Evolutionary conservation across 495 filamentous ascomycete genomes (phyloP).

Genomic region (Evernia prunastri): DNA sequence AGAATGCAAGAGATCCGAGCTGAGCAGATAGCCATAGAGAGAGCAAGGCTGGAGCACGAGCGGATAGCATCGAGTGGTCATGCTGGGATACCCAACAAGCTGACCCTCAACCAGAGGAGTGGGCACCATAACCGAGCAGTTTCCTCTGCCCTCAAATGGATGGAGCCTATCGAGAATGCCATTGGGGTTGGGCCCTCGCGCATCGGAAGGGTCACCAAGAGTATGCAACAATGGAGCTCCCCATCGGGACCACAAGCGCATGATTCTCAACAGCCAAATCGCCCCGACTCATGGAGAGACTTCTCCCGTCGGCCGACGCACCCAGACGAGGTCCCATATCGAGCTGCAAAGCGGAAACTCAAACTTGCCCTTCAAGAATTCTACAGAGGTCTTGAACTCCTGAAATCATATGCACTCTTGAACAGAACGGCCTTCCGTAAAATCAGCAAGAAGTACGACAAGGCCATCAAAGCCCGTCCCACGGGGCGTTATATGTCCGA

Average conservation of each 20-base stretch:
- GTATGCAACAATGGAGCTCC: slow-evolving; percentile 47
- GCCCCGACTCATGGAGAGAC: slow-evolving; percentile 47
- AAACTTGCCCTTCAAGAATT: slow-evolving; percentile 87
- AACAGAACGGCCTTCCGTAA: slow-evolving; percentile 93
- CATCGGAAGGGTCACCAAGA: slow-evolving; percentile 53
- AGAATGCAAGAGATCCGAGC: slow-evolving; percentile 62
- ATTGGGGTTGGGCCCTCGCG: slow-evolving; percentile 30
- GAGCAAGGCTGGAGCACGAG: slow-evolving; percentile 26
- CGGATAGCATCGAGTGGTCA: slow-evolving; percentile 1
- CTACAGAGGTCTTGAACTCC: slow-evolving; percentile 81
- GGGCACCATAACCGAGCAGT: slow-evolving; percentile 1
- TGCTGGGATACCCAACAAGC: neutral
- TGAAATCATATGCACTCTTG: slow-evolving; percentile 82
- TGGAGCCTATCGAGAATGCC: slow-evolving; percentile 33
- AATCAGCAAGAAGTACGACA: slow-evolving; percentile 98
- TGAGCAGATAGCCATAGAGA: slow-evolving; percentile 32
- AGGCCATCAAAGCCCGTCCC: slow-evolving; percentile 69
- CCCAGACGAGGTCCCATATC: slow-evolving; percentile 62
- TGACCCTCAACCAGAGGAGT: slow-evolving; percentile 1
- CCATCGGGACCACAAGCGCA: slow-evolving; percentile 34
- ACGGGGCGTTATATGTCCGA: slow-evolving; percentile 82
- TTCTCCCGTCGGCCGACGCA: slow-evolving; percentile 53
- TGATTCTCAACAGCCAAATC: slow-evolving; percentile 29
- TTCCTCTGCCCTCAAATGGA: slow-evolving; percentile 25
- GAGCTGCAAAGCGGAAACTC: slow-evolving; percentile 80